Evolutionary conservation across 352 stramenopile species (phyloP), one percentile per base, ranked within the genome.

Genomic region (Pythium folliculosum): DNA sequence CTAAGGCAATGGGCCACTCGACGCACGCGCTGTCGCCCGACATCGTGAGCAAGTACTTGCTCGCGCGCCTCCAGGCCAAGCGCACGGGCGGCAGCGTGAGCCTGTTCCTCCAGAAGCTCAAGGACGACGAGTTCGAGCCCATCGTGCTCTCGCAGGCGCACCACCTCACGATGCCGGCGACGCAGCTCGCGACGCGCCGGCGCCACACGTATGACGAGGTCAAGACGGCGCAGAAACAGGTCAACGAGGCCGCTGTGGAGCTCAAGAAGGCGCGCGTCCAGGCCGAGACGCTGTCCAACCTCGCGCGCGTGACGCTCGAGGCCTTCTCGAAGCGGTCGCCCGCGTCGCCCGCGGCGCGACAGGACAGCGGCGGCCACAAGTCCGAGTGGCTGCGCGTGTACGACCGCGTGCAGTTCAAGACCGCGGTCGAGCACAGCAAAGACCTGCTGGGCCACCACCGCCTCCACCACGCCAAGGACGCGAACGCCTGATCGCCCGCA

Each of bases 201-300:
- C 87, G 87, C 30, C 87, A 94, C 62, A 92, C 87, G 23, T 86
- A 88, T 58, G 87, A 94, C 53, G 85, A 94, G 25, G 84, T 92
- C 22, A 89, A 91, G 50, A 77, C 83, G 8, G 84, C 82, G 0
- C 80, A 94, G 55, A 92, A 90, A 32, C 78, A 90, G 22, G 79
- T 92, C 5, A 77, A 82, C 0, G 75, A 88, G 22, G 84, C 86
- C 40, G 76, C 84, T 0, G 70, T 79, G n/a, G 80, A 89, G 57
- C 76, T 95, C 52, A 92, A 89, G 69, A 82, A 91, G 30, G 85
- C 85, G 22, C 79, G 85, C 4, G 72, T 88, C 8, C 80, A 89
- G 61, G 85, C 87, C 22, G 87, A 95, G 65, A 78, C 82, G 37
- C 69, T 93, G 21, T 91, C 83, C 9, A 91, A 89, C 51, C 61